Evolutionary conservation across 306 rosid genomes (phyloP).

Genomic region (Chamaecrista fasciculata): DNA sequence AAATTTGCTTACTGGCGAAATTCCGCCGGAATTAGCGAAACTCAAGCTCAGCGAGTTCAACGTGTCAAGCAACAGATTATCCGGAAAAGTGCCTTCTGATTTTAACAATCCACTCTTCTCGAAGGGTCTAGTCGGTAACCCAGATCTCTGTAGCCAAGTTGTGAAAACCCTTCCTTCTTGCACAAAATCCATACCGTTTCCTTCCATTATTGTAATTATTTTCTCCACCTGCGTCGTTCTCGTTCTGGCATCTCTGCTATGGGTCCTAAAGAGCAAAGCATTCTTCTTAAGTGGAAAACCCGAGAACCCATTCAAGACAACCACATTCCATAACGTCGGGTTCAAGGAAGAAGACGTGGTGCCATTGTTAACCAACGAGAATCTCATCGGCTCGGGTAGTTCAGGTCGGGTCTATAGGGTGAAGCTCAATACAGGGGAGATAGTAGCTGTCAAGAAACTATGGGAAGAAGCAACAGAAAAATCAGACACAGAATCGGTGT

Average conservation of each 20-base stretch:
- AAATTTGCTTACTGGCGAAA: constrained; percentile 58
- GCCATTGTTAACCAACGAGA: constrained; percentile 39
- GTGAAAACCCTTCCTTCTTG: constrained; percentile 50
- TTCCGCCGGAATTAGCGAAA: constrained; percentile 59
- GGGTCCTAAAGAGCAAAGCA: constrained; percentile 41
- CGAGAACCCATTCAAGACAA: constrained; percentile 37
- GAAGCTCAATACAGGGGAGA: constrained; percentile 54
- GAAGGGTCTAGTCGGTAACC: constrained; percentile 56
- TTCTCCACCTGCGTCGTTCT: constrained; percentile 33
- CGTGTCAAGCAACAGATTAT: constrained; percentile 53
- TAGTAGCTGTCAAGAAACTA: constrained; percentile 69
- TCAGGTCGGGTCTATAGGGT: constrained; percentile 69
- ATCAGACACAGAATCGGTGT: constrained; percentile 42
- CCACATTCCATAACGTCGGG: constrained; percentile 57
- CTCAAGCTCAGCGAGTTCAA: constrained; percentile 61
- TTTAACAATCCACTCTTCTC: constrained; percentile 38
- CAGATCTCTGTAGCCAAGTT: constrained; percentile 53
- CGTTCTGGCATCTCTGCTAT: constrained; percentile 43
- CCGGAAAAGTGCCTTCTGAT: constrained; percentile 63
- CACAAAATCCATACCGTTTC: constrained; percentile 37
- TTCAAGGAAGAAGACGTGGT: constrained; percentile 63
- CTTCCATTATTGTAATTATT: constrained; percentile 31
- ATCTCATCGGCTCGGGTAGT: constrained; percentile 66
- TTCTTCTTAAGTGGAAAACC: constrained; percentile 29
- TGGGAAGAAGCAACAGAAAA: constrained; percentile 38